Evolutionary conservation across 2,329 filamentous ascomycete species (phyloP), one percentile per base, ranked within the genome.

Genomic region (Fusarium sp.): DNA sequence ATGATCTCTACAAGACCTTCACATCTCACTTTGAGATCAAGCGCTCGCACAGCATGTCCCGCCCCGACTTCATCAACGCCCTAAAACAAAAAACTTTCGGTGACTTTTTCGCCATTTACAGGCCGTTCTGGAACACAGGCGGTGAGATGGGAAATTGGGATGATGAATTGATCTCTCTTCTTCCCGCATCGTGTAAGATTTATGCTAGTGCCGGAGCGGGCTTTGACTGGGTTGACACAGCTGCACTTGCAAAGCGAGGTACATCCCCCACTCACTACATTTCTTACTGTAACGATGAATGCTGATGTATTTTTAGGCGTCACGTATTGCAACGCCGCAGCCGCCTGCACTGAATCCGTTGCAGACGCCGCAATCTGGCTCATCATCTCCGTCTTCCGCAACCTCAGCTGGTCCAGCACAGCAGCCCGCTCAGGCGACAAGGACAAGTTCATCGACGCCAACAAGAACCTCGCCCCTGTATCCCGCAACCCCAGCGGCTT

Each of bases 101-200:
- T 2, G 73, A 77, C 20, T 78, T 78, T 6, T 70, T 71, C 12
- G 76, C 76, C 28, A 78, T 78, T 8, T 78, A 78, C 45, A 66
- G 76, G 14, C 76, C 76, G 3, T 78, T 78, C 16, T 78, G 75
- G 74, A 78, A 78, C 50, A 78, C 76, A 1, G 76, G 76, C 3
- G 76, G 76, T 7, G 76, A 78, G 36, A 78, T 78, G 76, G 75
- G 76, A 5, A 78, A 78, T 31, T 78, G 76, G 76, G 76, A 78
- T 36, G 71, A 78, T 2, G 76, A 78, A n/a, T 28, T 78, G 61
- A 69, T 75, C 4, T 73, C 73, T 0, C 54, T 78, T 2, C 30
- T 78, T 22, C 76, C 76, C 0, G 24, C 68, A 0, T 78, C 76
- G 1, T 78, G 76, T 53, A 78, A 78, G 62, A 68, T 78, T 30